Percentiles rank a stretch among this genome's conserved stretches.
Conservation (phyloP, 805 yeast species). For the Lipomyces lipofer region DNA sequence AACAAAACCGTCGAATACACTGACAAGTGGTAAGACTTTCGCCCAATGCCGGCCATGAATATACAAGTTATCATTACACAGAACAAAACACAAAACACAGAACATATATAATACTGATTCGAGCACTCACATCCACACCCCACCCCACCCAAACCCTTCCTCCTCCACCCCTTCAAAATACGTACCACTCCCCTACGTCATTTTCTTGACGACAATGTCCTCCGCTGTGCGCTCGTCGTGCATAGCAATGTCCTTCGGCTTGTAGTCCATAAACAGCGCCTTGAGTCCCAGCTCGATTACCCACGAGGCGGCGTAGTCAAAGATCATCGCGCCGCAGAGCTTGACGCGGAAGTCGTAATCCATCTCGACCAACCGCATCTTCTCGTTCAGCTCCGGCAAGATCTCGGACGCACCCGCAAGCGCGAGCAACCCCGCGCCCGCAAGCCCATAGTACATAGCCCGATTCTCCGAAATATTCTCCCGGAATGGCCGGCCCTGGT, state of each 20-base stretch:
- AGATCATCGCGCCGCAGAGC: conserved; percentile 67
- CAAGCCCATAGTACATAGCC: conserved; percentile 94
- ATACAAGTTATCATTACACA: too few relatives aligned
- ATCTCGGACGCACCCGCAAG: conserved; percentile 91
- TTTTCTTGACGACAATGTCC: conserved; percentile 20
- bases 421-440: conserved; percentile 88
- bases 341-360: conserved; percentile 66
- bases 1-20: too few relatives aligned
- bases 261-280: conserved; percentile 81
- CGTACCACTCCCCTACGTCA: conserved; percentile 1
- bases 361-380: conserved; percentile 92
- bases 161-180: too few relatives aligned
- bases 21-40: too few relatives aligned
- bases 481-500: conserved; percentile 95
- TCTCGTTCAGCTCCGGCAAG: conserved; percentile 89
- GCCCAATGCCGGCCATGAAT: too few relatives aligned
- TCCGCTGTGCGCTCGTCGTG: conserved; percentile 23
- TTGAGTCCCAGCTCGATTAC: conserved; percentile 78
- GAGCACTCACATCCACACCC: too few relatives aligned
- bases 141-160: too few relatives aligned
- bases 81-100: too few relatives aligned
- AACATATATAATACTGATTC: too few relatives aligned
- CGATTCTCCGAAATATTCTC: conserved; percentile 85
- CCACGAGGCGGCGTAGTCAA: conserved; percentile 78
- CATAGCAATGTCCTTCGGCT: conserved; percentile 85